phyloP scores from a whole-genome alignment of 805 yeast genomes.

The Lipomyces anomalus region DNA sequence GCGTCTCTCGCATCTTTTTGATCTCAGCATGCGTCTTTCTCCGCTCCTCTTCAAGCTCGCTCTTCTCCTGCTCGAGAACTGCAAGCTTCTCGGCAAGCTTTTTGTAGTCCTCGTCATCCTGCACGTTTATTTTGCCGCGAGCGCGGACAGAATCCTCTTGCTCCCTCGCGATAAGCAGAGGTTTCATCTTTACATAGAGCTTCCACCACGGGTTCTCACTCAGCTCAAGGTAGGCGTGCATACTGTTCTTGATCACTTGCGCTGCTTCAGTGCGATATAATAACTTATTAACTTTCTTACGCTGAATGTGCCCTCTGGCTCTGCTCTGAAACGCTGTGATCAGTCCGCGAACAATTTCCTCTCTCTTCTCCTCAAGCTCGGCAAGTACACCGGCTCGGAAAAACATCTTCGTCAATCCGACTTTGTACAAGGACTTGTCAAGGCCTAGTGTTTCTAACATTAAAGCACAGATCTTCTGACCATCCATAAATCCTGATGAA shows the following conservation, averaged over 20 bases:
- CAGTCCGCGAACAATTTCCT: slow-evolving; percentile 50
- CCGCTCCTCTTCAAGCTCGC: slow-evolving; percentile 25
- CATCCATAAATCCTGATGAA: slow-evolving; percentile 40
- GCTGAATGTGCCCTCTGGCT: slow-evolving; percentile 56
- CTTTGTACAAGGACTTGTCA: slow-evolving; percentile 53
- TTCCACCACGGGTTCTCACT: slow-evolving; percentile 72
- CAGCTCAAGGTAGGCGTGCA: slow-evolving; percentile 47
- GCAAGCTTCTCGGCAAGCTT: slow-evolving; percentile 31
- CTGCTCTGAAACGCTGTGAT: slow-evolving; percentile 59
- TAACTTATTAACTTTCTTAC: slow-evolving; percentile 44
- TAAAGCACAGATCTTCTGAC: slow-evolving; percentile 63
- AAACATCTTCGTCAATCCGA: slow-evolving; percentile 68
- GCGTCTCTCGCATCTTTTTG: slow-evolving; percentile 31
- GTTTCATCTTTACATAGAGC: slow-evolving; percentile 64
- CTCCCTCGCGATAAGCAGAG: slow-evolving; percentile 63
- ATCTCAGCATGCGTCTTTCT: slow-evolving; percentile 29
- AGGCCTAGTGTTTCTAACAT: slow-evolving; percentile 59
- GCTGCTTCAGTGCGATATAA: slow-evolving; percentile 66
- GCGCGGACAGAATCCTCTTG: slow-evolving; percentile 46
- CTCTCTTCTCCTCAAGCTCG: slow-evolving; percentile 70
- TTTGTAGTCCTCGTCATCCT: slow-evolving; percentile 17
- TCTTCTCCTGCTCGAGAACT: slow-evolving; percentile 31
- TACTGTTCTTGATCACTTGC: slow-evolving; percentile 56
- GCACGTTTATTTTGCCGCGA: too few species aligned
- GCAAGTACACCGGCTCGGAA: slow-evolving; percentile 76